Evolutionary conservation across 106 monocot genomes (phyloP).

Genomic region (Apostasia ramifera): DNA sequence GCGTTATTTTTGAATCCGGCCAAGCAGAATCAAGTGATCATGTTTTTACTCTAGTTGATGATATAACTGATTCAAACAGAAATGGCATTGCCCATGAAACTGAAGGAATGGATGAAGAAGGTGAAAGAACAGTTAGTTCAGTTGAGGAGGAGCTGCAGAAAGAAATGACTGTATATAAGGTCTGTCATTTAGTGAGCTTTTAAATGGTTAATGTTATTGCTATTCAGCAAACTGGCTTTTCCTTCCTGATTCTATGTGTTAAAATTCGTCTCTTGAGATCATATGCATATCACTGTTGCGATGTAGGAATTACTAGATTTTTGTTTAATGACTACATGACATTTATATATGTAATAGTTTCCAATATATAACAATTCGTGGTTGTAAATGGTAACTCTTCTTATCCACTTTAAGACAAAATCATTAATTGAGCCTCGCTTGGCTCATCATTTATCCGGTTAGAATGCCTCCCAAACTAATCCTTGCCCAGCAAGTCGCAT

Average conservation of each 20-base stretch:
- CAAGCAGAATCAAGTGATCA: slow-evolving; percentile 42
- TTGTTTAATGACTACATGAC: too few species aligned
- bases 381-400: too few species aligned
- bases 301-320: too few species aligned
- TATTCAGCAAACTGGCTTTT: background rate
- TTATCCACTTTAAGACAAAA: too few species aligned
- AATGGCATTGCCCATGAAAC: slow-evolving; percentile 28
- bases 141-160: slow-evolving; percentile 85
- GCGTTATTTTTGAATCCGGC: slow-evolving; percentile 57
- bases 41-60: slow-evolving; percentile 61
- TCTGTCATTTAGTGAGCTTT: slow-evolving; percentile 11
- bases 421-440: too few species aligned
- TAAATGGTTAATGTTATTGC: background rate
- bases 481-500: too few species aligned
- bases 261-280: too few species aligned
- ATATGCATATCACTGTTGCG: too few species aligned
- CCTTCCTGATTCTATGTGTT: background rate
- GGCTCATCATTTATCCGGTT: too few species aligned
- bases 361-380: too few species aligned
- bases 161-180: slow-evolving; percentile 98
- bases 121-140: slow-evolving; percentile 71
- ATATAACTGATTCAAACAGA: slow-evolving; percentile 39
- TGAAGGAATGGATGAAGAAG: slow-evolving; percentile 69
- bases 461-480: too few species aligned
- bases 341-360: too few species aligned